A percentile compares a stretch with the other conserved stretches of the same genome.
phyloP scores from a whole-genome alignment of 2,329 filamentous ascomycete genomes.

The Orbilia quercus region DNA sequence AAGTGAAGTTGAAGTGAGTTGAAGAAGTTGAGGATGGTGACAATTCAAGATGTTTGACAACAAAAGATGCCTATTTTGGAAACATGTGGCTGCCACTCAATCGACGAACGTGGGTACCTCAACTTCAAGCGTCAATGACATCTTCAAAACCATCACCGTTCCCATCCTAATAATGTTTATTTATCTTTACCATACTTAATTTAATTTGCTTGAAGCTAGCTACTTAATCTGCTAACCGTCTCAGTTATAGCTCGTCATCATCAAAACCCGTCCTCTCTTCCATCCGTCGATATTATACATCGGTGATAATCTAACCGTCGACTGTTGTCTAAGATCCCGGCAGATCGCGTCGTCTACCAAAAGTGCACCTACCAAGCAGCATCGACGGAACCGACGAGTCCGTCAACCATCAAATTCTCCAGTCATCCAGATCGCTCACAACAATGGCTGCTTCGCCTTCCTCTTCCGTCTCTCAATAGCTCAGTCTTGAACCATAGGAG shows the following conservation, averaged over 20 bases:
- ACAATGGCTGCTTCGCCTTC: too few relatives aligned
- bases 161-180: too few relatives aligned
- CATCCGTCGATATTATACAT: too few relatives aligned
- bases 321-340: neutral
- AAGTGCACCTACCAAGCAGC: slow-evolving; percentile 9
- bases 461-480: too few relatives aligned
- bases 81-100: neutral
- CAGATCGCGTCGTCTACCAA: slow-evolving; percentile 44
- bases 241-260: too few relatives aligned
- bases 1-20: neutral
- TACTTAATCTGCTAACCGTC: too few relatives aligned
- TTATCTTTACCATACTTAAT: too few relatives aligned
- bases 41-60: slow-evolving; percentile 42
- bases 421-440: too few relatives aligned
- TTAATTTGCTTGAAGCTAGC: too few relatives aligned
- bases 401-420: neutral
- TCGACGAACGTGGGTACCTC: neutral
- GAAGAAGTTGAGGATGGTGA: slow-evolving; percentile 4
- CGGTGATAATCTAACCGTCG: too few relatives aligned
- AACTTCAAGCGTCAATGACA: neutral
- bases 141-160: neutral
- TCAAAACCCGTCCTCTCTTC: too few relatives aligned
- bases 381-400: neutral
- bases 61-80: slow-evolving; percentile 5
- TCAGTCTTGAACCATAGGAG: too few relatives aligned